Evolutionary conservation across 352 stramenopile species (phyloP).

Genomic region (Globisporangium camurandrum): DNA sequence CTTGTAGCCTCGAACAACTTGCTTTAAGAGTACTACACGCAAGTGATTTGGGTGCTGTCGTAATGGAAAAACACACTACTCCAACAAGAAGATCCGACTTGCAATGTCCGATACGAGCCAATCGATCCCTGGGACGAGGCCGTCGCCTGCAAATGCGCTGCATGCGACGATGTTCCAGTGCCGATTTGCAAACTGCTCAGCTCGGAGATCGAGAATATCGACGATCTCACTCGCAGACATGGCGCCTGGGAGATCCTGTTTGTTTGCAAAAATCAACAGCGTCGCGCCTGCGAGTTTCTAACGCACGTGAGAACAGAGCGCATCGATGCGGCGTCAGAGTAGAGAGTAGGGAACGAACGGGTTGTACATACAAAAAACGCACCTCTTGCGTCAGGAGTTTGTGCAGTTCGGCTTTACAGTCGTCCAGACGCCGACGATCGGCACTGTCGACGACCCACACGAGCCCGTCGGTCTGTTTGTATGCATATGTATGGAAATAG

Average conservation of each 20-base stretch:
- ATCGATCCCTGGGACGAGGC: slow-evolving; percentile 87
- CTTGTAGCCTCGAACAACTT: too few relatives aligned
- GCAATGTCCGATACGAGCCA: slow-evolving; percentile 96
- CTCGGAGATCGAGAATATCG: not conserved
- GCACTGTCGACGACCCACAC: slow-evolving; percentile 99
- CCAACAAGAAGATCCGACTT: slow-evolving; percentile 91
- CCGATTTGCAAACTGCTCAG: slow-evolving; percentile 70
- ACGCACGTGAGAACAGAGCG: not conserved
- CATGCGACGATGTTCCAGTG: slow-evolving; percentile 91
- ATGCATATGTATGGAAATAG: not conserved
- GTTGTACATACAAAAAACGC: not conserved
- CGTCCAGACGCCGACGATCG: slow-evolving; percentile 90
- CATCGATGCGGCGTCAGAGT: not conserved
- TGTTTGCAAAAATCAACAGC: slow-evolving; percentile 99
- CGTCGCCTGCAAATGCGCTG: slow-evolving; percentile 91
- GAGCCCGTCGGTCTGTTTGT: slow-evolving; percentile 92
- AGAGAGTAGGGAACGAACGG: not conserved
- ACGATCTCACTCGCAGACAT: slow-evolving; percentile 55
- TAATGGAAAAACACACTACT: too few relatives aligned
- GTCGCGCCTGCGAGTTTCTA: slow-evolving; percentile 97
- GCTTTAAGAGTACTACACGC: too few relatives aligned
- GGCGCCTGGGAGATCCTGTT: slow-evolving; percentile 86
- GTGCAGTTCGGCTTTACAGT: slow-evolving; percentile 90
- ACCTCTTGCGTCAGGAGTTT: slow-evolving; percentile 87
- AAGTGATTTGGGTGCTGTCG: too few relatives aligned